A percentile compares a stretch with the other conserved stretches of the same genome.
Conservation (phyloP, 768 basidiomycete genomes). For the Phallus indusiatus region DNA sequence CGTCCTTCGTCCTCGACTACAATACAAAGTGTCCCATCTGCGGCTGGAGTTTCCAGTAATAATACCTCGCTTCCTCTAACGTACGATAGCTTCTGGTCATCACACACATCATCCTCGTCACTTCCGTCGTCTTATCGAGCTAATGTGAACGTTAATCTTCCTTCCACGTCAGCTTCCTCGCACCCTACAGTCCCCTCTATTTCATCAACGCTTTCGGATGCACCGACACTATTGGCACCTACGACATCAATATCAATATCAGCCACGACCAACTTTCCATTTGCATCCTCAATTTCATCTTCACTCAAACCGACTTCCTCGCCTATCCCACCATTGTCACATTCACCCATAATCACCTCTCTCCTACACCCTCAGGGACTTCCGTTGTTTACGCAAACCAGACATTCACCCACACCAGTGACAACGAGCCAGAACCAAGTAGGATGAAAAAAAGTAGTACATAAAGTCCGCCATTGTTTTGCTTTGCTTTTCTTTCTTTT, state of each 20-base stretch:
- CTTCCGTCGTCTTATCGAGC: background rate
- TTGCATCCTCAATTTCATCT: background rate
- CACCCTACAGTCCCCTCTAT: background rate
- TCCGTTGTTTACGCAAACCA: background rate
- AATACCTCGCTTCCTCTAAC: constrained; percentile 30
- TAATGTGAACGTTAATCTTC: background rate
- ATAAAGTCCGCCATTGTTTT: no score
- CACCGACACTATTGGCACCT: background rate
- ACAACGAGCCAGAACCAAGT: background rate
- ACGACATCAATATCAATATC: background rate
- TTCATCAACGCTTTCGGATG: background rate
- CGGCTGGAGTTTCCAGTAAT: constrained; percentile 19
- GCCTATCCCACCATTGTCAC: background rate
- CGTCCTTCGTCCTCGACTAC: constrained; percentile 7
- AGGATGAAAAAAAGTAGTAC: background rate
- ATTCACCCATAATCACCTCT: background rate
- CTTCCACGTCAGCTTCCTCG: background rate
- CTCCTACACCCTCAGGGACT: background rate
- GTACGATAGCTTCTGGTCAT: constrained; percentile 58
- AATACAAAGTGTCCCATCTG: background rate
- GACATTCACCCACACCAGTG: background rate
- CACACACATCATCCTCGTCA: constrained; percentile 25
- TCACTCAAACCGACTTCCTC: background rate
- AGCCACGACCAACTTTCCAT: background rate
- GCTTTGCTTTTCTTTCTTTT: no score